Conservation (phyloP, 805 yeast genomes). For the Yamadazyma paraphyllophila region DNA sequence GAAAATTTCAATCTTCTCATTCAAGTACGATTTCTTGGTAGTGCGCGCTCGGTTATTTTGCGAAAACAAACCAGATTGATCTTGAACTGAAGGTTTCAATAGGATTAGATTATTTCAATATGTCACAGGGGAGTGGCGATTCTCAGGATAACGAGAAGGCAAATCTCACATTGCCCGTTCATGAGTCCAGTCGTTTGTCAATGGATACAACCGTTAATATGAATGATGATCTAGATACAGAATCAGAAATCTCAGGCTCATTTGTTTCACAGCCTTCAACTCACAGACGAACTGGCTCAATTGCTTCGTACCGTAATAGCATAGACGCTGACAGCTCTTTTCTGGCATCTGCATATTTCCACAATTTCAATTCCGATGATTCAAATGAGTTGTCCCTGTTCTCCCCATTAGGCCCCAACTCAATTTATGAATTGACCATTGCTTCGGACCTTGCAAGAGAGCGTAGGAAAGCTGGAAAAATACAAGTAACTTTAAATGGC, state of each 20-base stretch:
- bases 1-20: background rate
- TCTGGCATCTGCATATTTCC: slow-evolving; percentile 27
- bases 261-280: slow-evolving; percentile 9
- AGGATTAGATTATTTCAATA: background rate
- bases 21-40: background rate
- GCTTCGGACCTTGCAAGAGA: slow-evolving; percentile 49
- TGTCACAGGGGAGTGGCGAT: slow-evolving; percentile 1
- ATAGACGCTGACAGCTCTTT: slow-evolving; percentile 31
- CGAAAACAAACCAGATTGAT: slow-evolving; percentile 1
- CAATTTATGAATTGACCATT: slow-evolving; percentile 73
- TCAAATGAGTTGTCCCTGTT: slow-evolving; percentile 15
- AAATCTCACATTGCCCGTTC: slow-evolving; percentile 4
- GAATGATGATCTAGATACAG: slow-evolving; percentile 32
- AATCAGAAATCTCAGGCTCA: slow-evolving; percentile 14
- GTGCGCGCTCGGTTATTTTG: slow-evolving; percentile 4
- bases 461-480: slow-evolving; percentile 31
- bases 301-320: slow-evolving; percentile 24
- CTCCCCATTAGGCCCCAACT: slow-evolving; percentile 67
- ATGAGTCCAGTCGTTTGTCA: slow-evolving; percentile 11
- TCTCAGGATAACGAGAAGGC: background rate
- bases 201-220: slow-evolving; percentile 17
- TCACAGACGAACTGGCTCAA: slow-evolving; percentile 3
- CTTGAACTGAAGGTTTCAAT: background rate
- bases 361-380: slow-evolving; percentile 16
- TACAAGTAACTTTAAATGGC: slow-evolving; percentile 39